These are phyloP conservation scores for Calonectria montana DNA, from an alignment of 2,329 filamentous ascomycete species.

Conservation along the genomic window DNA sequence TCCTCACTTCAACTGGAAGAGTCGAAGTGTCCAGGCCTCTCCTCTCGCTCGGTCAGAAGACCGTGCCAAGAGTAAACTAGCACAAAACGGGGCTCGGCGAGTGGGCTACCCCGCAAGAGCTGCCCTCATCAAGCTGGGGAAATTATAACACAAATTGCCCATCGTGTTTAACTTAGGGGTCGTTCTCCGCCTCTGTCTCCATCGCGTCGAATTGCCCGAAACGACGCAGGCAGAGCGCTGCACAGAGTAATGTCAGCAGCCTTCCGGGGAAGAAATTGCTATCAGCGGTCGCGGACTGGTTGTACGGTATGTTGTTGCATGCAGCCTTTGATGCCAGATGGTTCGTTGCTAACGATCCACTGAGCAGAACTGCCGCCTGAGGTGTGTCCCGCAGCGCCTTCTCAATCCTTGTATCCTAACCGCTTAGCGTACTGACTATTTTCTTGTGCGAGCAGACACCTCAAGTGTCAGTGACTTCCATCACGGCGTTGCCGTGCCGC, in stretches of 20 bases:
- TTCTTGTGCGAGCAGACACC: not conserved
- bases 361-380: slow-evolving; percentile 11
- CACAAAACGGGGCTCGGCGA: not conserved
- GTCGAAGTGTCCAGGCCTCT: not conserved
- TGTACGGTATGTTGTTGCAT: not conserved
- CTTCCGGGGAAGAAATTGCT: not conserved
- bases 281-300: slow-evolving; percentile 2
- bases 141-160: slow-evolving; percentile 7
- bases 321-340: not conserved
- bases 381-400: not conserved
- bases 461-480: not conserved
- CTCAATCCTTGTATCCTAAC: not conserved
- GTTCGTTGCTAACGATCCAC: not conserved
- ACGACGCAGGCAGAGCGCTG: not conserved
- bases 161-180: not conserved
- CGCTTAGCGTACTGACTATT: not conserved
- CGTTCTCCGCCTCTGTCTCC: not conserved
- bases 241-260: not conserved
- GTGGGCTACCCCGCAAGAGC: not conserved
- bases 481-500: not conserved
- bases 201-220: slow-evolving; percentile 11
- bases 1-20: no score
- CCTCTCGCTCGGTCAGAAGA: not conserved
- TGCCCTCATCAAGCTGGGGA: not conserved
- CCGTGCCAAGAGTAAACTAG: not conserved